Percentiles rank a stretch among this genome's conserved stretches.
Evolutionary conservation across 805 yeast species (phyloP).

Genomic region (Gaillardinia entomophila): DNA sequence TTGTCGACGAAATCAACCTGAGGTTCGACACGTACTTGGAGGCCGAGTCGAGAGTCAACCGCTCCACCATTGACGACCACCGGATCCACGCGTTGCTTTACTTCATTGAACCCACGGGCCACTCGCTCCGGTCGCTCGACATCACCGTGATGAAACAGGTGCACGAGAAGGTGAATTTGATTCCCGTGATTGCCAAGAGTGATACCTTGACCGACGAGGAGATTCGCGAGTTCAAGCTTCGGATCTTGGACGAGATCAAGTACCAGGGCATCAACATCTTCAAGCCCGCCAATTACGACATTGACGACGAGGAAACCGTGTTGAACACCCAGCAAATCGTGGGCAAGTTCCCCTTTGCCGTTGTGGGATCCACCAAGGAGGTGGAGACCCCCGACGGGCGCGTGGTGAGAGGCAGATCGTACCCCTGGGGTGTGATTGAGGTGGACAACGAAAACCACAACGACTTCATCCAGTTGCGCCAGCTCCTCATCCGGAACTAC

Average conservation of each 20-base stretch:
- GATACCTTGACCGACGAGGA: constrained; percentile 91
- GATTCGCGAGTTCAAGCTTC: constrained; percentile 64
- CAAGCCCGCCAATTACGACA: constrained; percentile 69
- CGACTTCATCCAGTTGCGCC: constrained; percentile 86
- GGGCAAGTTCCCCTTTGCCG: constrained; percentile 82
- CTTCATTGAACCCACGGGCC: constrained; percentile 97
- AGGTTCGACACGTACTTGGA: constrained; percentile 89
- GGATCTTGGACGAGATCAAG: constrained; percentile 71
- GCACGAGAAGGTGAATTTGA: constrained; percentile 86
- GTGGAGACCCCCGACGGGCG: constrained; percentile 71
- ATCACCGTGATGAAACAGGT: constrained; percentile 81
- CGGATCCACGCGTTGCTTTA: constrained; percentile 91
- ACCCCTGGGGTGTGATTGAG: constrained; percentile 97
- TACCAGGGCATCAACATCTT: constrained; percentile 69
- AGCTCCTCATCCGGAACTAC: constrained; percentile 80
- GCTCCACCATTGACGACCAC: constrained; percentile 67
- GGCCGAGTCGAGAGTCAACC: constrained; percentile 76
- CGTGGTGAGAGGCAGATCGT: constrained; percentile 80
- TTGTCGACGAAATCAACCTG: constrained; percentile 79
- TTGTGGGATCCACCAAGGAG: constrained; percentile 80
- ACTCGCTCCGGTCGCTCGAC: constrained; percentile 83
- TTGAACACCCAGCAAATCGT: constrained; percentile 61
- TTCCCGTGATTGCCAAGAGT: constrained; percentile 92
- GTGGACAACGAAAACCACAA: constrained; percentile 92
- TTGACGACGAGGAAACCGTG: constrained; percentile 80